phyloP scores from a whole-genome alignment of 768 basidiomycete genomes.

The Rhodotorula taiwanensis region DNA sequence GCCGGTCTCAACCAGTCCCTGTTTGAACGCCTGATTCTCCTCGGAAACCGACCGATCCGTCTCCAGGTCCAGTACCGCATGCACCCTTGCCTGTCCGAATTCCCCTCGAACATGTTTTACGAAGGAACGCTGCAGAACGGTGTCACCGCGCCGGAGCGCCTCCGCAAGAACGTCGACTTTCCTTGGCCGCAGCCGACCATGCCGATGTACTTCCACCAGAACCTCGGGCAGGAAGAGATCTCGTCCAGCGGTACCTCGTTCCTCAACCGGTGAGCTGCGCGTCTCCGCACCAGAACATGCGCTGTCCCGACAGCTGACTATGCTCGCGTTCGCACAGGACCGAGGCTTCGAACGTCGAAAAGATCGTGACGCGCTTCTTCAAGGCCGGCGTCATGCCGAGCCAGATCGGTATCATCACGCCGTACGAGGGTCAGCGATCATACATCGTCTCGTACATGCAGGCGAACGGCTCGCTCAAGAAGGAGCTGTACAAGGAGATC shows the following conservation, averaged over 20 bases:
- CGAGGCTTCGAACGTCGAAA: conserved; percentile 97
- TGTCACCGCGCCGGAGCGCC: conserved; percentile 92
- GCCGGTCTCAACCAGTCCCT: conserved; percentile 96
- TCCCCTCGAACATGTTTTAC: conserved; percentile 99
- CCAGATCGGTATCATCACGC: conserved; percentile 97
- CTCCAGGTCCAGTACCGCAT: conserved; percentile 99
- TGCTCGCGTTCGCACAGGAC: conserved; percentile 55
- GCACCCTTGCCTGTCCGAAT: conserved; percentile 98
- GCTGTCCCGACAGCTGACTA: conserved; percentile 22
- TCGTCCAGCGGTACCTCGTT: conserved; percentile 97
- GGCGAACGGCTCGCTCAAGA: conserved; percentile 98
- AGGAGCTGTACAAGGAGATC: conserved; percentile 98
- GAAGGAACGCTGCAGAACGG: conserved; percentile 98
- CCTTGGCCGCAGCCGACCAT: conserved; percentile 96
- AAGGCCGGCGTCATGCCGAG: conserved; percentile 91
- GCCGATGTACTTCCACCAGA: conserved; percentile 99
- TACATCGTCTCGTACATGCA: conserved; percentile 99
- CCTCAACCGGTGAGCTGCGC: conserved; percentile 67
- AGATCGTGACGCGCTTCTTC: conserved; percentile 99
- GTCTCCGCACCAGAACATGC: neutral
- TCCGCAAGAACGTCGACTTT: conserved; percentile 97
- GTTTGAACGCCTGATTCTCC: conserved; percentile 91
- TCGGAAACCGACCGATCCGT: conserved; percentile 92
- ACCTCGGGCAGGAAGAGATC: conserved; percentile 96
- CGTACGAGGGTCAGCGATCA: conserved; percentile 96